Conservation (phyloP, 202 grass and related monocot genomes). For the Brachypodium distachyon region DNA sequence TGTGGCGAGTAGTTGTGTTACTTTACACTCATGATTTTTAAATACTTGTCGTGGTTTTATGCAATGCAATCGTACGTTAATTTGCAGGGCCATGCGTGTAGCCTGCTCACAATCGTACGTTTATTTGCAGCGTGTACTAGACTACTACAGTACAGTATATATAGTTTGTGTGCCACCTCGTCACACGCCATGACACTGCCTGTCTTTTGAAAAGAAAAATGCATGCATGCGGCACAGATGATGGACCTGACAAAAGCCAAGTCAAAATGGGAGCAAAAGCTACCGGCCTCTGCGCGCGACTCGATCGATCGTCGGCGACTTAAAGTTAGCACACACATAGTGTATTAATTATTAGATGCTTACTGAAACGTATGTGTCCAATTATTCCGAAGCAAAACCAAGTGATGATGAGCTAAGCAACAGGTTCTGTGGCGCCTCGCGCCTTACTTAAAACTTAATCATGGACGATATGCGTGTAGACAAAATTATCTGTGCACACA, state of each 20-base stretch:
- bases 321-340: too few relatives aligned
- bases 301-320: not conserved
- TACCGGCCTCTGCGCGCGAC: too few relatives aligned
- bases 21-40: conserved; percentile 60
- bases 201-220: conserved; percentile 44
- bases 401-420: conserved; percentile 21
- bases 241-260: conserved; percentile 40
- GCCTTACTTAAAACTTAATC: conserved; percentile 8
- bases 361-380: conserved; percentile 19
- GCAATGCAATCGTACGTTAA: too few relatives aligned
- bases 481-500: not conserved
- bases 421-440: not conserved
- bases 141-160: too few relatives aligned
- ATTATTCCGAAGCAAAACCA: not conserved
- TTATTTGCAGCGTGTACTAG: too few relatives aligned
- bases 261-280: conserved; percentile 53
- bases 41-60: too few relatives aligned
- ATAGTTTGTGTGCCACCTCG: conserved; percentile 35
- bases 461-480: conserved; percentile 4
- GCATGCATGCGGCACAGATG: not conserved
- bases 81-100: conserved; percentile 7
- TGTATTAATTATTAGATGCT: not conserved
- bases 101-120: conserved; percentile 12
- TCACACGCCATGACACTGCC: not conserved
- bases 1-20: conserved; percentile 19